Percentiles rank a stretch among this genome's conserved stretches.
These are phyloP conservation scores for Sporothrix luriei DNA, from an alignment of 2,329 filamentous ascomycete species.

Conservation along the genomic window DNA sequence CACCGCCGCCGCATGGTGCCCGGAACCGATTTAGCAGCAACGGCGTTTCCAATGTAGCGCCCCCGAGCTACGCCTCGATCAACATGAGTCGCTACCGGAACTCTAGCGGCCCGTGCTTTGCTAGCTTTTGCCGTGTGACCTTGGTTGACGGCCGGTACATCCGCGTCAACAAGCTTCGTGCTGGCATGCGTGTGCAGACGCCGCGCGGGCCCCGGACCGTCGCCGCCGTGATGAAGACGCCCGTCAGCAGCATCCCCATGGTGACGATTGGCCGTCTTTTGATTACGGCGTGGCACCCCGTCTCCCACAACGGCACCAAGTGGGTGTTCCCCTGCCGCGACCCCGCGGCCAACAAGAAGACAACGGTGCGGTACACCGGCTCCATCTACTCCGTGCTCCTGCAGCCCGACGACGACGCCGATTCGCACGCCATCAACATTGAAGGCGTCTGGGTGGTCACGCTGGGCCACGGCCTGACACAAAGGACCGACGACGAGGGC, in stretches of 20 bases:
- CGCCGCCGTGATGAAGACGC: conserved; percentile 55
- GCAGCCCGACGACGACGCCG: conserved; percentile 48
- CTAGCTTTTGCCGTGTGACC: conserved; percentile 51
- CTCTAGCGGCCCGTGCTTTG: conserved; percentile 54
- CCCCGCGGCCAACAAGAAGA: conserved; percentile 33
- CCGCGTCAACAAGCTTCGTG: conserved; percentile 49
- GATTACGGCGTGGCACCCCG: conserved; percentile 64
- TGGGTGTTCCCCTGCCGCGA: conserved; percentile 43
- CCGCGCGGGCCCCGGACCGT: conserved; percentile 54
- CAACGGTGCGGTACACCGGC: conserved; percentile 51
- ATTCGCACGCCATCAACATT: conserved; percentile 56
- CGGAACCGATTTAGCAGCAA: not conserved
- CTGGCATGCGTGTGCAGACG: conserved; percentile 54
- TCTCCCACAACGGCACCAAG: conserved; percentile 40
- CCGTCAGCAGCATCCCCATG: conserved; percentile 47
- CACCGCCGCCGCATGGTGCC: not conserved
- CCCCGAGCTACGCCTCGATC: conserved; percentile 33
- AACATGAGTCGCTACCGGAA: conserved; percentile 52
- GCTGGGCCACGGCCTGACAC: conserved; percentile 58
- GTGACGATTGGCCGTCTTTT: conserved; percentile 52
- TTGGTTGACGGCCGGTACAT: conserved; percentile 47
- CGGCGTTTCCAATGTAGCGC: conserved; percentile 32
- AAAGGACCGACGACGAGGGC: conserved; percentile 29
- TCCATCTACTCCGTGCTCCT: conserved; percentile 61
- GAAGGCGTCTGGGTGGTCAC: conserved; percentile 58